Conservation (phyloP, 148 eudicot genomes). For the Vaccinium myrtillus region DNA sequence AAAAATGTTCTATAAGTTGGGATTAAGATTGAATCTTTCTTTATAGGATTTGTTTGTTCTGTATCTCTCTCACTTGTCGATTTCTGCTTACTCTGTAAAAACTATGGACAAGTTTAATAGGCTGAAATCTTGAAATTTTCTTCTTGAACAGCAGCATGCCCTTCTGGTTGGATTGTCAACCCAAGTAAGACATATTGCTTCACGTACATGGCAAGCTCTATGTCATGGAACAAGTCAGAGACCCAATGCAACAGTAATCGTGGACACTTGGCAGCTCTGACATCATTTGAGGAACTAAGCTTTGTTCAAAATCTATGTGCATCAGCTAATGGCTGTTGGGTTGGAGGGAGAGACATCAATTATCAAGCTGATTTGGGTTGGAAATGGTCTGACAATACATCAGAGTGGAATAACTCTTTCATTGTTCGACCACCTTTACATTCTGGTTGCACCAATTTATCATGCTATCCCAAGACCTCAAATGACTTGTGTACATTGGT, state of each 20-base stretch:
- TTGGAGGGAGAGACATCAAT: conserved; percentile 60
- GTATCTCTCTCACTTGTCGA: neutral
- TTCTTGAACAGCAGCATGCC: conserved; percentile 45
- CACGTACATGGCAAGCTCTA: conserved; percentile 24
- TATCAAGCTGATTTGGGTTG: conserved; percentile 32
- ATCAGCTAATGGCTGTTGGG: conserved; percentile 59
- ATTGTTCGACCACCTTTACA: conserved; percentile 22
- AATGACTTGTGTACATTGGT: conserved; percentile 46
- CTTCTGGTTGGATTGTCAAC: conserved; percentile 46
- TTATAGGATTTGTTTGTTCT: neutral
- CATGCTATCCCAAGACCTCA: conserved; percentile 37
- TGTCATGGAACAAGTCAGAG: conserved; percentile 67
- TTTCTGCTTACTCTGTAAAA: neutral
- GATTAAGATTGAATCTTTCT: neutral
- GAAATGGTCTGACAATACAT: conserved; percentile 65
- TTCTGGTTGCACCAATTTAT: conserved; percentile 39
- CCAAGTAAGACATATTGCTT: conserved; percentile 52
- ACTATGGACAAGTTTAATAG: neutral
- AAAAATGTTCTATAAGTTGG: neutral
- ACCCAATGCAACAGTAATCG: conserved; percentile 38
- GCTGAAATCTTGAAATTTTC: conserved; percentile 10
- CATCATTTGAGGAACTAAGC: conserved; percentile 50
- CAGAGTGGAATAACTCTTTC: conserved; percentile 47
- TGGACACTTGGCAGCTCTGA: conserved; percentile 61
- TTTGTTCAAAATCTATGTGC: conserved; percentile 51